Evolutionary conservation across 768 basidiomycete species (phyloP), one percentile per base, ranked within the genome.

Genomic region (Lenzites betulinus): DNA sequence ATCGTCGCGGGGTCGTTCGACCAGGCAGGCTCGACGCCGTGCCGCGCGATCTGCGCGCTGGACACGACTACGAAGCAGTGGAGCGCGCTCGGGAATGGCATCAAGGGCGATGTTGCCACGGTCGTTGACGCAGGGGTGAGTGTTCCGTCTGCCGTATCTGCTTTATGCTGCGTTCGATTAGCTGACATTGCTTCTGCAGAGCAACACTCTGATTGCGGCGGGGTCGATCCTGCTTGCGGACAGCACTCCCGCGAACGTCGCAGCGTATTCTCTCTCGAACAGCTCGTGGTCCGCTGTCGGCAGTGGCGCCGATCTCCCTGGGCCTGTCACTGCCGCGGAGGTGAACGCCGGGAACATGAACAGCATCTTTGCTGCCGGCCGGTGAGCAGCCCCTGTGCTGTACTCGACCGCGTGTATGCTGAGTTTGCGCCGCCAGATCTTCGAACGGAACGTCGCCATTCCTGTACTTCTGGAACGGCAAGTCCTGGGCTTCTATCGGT

Each of bases 341-440:
- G 89, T 94, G 42, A 92, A 98, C 72, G 78, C 87, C 63, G 82
- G 83, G 22, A 93, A 97, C 70, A 71, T 76, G 1, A 90, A 85
- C 66, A 96, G 91, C 67, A 82, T 98, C 56, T 99, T 95, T 68
- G 92, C 89, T 48, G 93, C 95, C 35, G 96, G 96, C 66, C 84
- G 82, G 88, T 93, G 62, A 70, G 87, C 74, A n/a, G 30, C 44
- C n/a, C n/a, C n/a, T n/a, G n/a, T n/a, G n/a, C n/a, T n/a, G n/a
- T 50, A 50, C 49, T 57, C 51, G 33, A 46, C n/a, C n/a, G n/a
- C n/a, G n/a, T 38, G 23, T 53, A 52, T 58, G 6, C 11, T 28
- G 35, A 9, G 35, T 15, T 43, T 15, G 7, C n/a, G 30, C 39
- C 13, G 13, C 25, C 59, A 86, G 87, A 38, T 78, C 85, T 4